These are phyloP conservation scores for Fusarium brachygibbosum DNA, from an alignment of 2,329 filamentous ascomycete species.

Conservation along the genomic window DNA sequence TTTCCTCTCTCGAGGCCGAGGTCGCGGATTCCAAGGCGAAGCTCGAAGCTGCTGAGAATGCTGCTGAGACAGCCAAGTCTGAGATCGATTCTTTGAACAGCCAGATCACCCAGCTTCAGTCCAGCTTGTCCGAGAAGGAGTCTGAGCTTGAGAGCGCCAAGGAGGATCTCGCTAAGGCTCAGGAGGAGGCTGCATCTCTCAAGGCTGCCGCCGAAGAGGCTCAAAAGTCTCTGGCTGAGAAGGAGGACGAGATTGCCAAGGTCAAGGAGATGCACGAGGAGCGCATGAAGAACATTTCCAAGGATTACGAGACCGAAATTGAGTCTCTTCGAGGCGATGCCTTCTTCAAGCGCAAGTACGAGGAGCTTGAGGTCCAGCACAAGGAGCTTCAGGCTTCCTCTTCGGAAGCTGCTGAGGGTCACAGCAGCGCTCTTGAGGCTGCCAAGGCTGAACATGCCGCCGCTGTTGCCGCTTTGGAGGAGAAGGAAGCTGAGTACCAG, in stretches of 20 bases:
- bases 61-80: conserved; percentile 58
- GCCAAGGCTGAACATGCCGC: conserved; percentile 60
- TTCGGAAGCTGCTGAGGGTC: conserved; percentile 54
- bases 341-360: conserved; percentile 73
- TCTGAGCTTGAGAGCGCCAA: conserved; percentile 62
- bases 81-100: conserved; percentile 61
- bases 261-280: conserved; percentile 69
- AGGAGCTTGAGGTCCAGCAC: conserved; percentile 71
- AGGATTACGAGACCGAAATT: conserved; percentile 75
- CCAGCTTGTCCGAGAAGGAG: conserved; percentile 59
- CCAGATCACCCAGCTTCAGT: conserved; percentile 57
- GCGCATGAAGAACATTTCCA: conserved; percentile 69
- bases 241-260: conserved; percentile 64
- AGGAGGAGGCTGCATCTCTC: conserved; percentile 62
- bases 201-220: conserved; percentile 64
- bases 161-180: conserved; percentile 56
- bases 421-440: conserved; percentile 59
- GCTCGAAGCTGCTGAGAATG: conserved; percentile 62
- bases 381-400: conserved; percentile 61
- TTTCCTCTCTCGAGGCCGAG: conserved; percentile 66
- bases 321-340: conserved; percentile 73
- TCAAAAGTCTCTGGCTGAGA: conserved; percentile 61
- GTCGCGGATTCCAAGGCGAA: conserved; percentile 65
- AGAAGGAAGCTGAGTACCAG: conserved; percentile 67
- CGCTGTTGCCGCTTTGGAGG: conserved; percentile 62